Base-by-base conservation (phyloP, 1,139 yeast genomes). In the Geotrichum reessii region DNA sequence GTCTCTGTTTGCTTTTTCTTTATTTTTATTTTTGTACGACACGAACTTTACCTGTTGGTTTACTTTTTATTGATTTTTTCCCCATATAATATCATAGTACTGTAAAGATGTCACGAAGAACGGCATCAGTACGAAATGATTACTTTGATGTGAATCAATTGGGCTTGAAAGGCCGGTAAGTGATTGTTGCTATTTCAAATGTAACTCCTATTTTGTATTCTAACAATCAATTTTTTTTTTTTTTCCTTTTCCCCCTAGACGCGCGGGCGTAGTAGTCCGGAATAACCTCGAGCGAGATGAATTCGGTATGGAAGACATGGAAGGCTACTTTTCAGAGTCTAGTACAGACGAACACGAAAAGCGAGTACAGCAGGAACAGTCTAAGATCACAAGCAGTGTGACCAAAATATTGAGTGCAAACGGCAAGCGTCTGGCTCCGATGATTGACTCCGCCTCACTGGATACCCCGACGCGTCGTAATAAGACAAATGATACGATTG, bases 291-390 rank as follows among this genome's bases (percentile, higher is more conserved):
- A 75, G 40, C 80, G 82, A 64, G 95, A 87, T 70, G 81, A 81
- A 60, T 80, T 83, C 68, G 86, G 90, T 44, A 82, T 89, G 85
- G 96, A 90, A 68, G 87, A 85, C 66, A 72, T 89, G 48, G 87
- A 86, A 64, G 95, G 85, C 58, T 90, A 86, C 73, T 89, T 88
- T 65, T 78, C 79, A 21, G 71, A 27, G 12, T 40, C 50, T 8
- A n/a, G 27, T n/a, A 44, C 48, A 17, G 48, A 42, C 19, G 37
- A 28, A 12, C 44, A 50, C 11, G 44, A 37, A 8, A 37, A 37
- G 17, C 9, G 3, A 17, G 44, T 19, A 14, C 44, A 37, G 6
- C 44, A 37, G 21, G 19, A 37, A 37, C 44, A 17, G 6, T n/a
- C n/a, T 2, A 37, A n/a, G 19, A 37, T 37, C 6, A 37, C 44